Percentiles rank a stretch among this genome's conserved stretches.
Conservation (phyloP, 2,329 filamentous ascomycete species). For the Talaromyces pinophilus region DNA sequence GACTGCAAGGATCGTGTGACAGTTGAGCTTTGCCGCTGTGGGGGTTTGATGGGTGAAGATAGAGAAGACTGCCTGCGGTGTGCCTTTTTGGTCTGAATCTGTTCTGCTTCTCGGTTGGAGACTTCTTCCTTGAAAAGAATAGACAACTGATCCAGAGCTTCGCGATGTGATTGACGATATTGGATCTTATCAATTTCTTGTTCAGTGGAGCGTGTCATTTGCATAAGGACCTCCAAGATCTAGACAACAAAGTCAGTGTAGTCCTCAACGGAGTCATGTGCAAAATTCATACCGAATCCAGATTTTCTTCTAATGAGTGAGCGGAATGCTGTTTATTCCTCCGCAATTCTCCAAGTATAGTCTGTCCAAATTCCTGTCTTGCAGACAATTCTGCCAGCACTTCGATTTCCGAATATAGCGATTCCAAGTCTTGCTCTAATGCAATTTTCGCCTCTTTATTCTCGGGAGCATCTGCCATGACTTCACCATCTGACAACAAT, state of each 20-base stretch:
- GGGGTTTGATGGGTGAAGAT: constrained; percentile 14
- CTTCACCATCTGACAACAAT: constrained; percentile 22
- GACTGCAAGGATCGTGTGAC: constrained; percentile 24
- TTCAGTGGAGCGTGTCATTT: constrained; percentile 38
- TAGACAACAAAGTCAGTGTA: constrained; percentile 17
- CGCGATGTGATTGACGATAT: constrained; percentile 39
- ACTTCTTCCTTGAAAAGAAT: constrained; percentile 37
- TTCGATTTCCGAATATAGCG: constrained; percentile 44
- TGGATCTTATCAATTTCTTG: constrained; percentile 33
- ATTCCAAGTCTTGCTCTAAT: constrained; percentile 41
- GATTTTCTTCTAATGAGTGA: constrained; percentile 34
- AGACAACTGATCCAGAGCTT: constrained; percentile 36
- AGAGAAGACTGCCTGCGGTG: constrained; percentile 23
- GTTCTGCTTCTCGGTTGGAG: constrained; percentile 27
- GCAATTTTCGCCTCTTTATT: constrained; percentile 27
- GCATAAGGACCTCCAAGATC: constrained; percentile 37
- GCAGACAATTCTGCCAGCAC: constrained; percentile 46
- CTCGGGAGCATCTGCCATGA: constrained; percentile 18
- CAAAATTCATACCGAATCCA: constrained; percentile 36
- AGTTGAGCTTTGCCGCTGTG: constrained; percentile 16
- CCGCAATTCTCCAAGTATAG: constrained; percentile 40
- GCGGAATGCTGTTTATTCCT: constrained; percentile 35
- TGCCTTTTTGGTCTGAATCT: constrained; percentile 25
- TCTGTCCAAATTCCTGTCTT: constrained; percentile 45
- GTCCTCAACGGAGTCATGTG: neutral